These are phyloP conservation scores for Rhazya stricta DNA, from an alignment of 257 asterid genomes.

Conservation along the genomic window DNA sequence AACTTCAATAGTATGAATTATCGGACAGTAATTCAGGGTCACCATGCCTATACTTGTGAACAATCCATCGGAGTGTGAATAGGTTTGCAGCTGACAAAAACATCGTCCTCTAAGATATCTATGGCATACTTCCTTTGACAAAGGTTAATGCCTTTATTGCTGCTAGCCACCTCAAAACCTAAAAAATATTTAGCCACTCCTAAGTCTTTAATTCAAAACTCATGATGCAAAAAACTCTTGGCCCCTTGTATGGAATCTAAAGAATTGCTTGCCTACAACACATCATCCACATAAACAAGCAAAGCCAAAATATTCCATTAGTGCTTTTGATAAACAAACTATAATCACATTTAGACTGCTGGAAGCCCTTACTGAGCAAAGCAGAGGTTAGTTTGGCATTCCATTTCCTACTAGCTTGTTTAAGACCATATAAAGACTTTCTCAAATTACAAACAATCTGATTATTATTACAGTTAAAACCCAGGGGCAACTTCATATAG, in stretches of 20 bases:
- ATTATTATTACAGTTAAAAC: neutral
- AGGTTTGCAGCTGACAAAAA: neutral
- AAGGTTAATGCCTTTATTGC: neutral
- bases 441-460: neutral
- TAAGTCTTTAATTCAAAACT: neutral
- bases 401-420: neutral
- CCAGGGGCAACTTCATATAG: neutral
- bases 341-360: neutral
- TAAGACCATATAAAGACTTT: neutral
- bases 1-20: neutral
- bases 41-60: neutral
- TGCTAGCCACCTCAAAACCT: neutral
- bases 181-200: neutral
- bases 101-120: neutral
- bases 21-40: neutral
- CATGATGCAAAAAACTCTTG: neutral
- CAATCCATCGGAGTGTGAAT: neutral
- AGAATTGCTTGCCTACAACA: neutral
- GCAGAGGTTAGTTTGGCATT: too few relatives aligned
- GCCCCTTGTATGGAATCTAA: too few relatives aligned
- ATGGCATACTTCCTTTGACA: neutral
- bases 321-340: neutral
- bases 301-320: neutral
- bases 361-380: neutral
- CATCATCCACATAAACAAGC: neutral